Conservation (phyloP, 2,329 filamentous ascomycete species). For the Magnaporthiopsis incrustans region DNA sequence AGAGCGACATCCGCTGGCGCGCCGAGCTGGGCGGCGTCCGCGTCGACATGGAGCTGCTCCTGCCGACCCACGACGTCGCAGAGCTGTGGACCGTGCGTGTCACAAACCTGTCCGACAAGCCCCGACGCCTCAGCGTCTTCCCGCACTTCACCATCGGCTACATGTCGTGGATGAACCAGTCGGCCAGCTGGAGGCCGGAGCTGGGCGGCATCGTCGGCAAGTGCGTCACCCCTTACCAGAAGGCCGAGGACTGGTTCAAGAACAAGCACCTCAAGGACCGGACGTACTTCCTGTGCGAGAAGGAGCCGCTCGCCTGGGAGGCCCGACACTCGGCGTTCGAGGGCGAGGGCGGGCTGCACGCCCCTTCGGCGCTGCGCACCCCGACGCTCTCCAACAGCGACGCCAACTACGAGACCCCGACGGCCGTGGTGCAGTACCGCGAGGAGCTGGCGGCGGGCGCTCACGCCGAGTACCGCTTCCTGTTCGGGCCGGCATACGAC, state of each 20-base stretch:
- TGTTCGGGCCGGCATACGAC: constrained; percentile 47
- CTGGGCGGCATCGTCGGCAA: constrained; percentile 42
- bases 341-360: constrained; percentile 46
- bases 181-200: constrained; percentile 40
- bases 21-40: constrained; percentile 41
- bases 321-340: constrained; percentile 43
- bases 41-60: constrained; percentile 41
- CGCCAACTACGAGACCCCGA: constrained; percentile 47
- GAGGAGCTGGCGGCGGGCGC: constrained; percentile 29
- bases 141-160: constrained; percentile 52
- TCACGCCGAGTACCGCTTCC: constrained; percentile 39
- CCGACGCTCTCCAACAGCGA: constrained; percentile 34
- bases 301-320: constrained; percentile 42
- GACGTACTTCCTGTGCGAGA: constrained; percentile 49
- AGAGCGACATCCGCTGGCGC: constrained; percentile 46
- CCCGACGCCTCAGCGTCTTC: constrained; percentile 41
- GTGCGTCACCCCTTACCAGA: constrained; percentile 49
- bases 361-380: constrained; percentile 33
- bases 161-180: constrained; percentile 57
- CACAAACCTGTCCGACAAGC: constrained; percentile 36
- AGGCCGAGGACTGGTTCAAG: constrained; percentile 48
- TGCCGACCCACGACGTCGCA: constrained; percentile 45
- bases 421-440: constrained; percentile 45
- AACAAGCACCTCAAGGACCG: constrained; percentile 48
- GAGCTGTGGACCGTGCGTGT: constrained; percentile 48